Base-by-base conservation (phyloP, 305 asterid genomes). In the Fraxinus ornus region DNA sequence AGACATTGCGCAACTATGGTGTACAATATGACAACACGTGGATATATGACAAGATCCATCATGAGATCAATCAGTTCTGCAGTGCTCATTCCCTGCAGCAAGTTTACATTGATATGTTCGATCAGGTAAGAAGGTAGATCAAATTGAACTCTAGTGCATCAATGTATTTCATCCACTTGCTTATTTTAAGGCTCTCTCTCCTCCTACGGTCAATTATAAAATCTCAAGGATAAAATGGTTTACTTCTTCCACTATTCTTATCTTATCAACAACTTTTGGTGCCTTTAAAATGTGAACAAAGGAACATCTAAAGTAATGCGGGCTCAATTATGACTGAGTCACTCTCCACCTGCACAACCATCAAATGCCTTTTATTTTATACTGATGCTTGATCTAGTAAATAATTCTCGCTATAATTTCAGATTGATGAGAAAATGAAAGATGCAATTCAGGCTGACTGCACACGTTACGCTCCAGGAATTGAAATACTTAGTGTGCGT, bases 1-100 rank as follows among this genome's bases (percentile, higher is more conserved):
- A 93, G 5, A 97, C 98, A 47, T 89, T 97, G 71, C 95, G 80
- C 80, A 86, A 97, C 87, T 97, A 93, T 80, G 98, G 99, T 70
- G 97, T 97, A 78, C 91, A 92, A 21, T 97, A 97, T 86, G 99
- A 97, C 91, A 82, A 97, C 85, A 97, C 99, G 28, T 97, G 99
- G 99, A 97, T 97, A 86, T 97, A 97, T 73, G 99, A 97, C 91
- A 97, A 97, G 91, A 97, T 97, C 86, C 99, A 97, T 85, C 99
- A 97, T 6, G 99, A 97, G 92, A 97, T 97, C 88, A 97, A 97
- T 90, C 99, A 97, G 90, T 97, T 97, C 80, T 97, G 99, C 87
- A 97, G 99, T 87, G 89, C 80, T 73, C 99, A 94, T 85, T 90
- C 97, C 80, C 98, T 97, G 84, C 98, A 95, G 89, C 97, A 97